Evolutionary conservation across 169 alveolate species (phyloP).

Genomic region (Eimeria falciformis): DNA sequence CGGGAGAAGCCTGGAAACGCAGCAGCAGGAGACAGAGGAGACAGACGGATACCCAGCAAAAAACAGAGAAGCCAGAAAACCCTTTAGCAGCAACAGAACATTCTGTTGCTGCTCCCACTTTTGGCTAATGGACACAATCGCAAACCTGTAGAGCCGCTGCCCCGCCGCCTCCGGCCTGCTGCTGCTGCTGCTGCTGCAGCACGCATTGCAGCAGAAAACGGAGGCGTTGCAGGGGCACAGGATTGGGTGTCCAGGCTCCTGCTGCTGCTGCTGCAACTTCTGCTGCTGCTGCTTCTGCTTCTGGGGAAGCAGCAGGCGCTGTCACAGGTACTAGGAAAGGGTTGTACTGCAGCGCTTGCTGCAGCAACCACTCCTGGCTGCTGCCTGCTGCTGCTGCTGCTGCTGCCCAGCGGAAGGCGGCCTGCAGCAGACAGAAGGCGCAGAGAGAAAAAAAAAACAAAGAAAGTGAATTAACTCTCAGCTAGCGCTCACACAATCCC

Average conservation of each 20-base stretch:
- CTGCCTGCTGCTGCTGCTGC: slow-evolving; percentile 37
- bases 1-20: slow-evolving; percentile 32
- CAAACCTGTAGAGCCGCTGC: slow-evolving; percentile 16
- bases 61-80: neutral
- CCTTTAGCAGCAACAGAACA: neutral
- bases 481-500: too few relatives aligned
- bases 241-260: slow-evolving; percentile 66
- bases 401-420: slow-evolving; percentile 39
- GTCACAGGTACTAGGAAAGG: slow-evolving; percentile 28
- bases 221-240: slow-evolving; percentile 60
- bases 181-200: slow-evolving; percentile 64
- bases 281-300: neutral
- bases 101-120: neutral
- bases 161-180: slow-evolving; percentile 55
- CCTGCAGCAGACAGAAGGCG: slow-evolving; percentile 48
- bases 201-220: slow-evolving; percentile 53
- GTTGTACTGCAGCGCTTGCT: slow-evolving; percentile 58
- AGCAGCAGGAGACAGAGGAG: slow-evolving; percentile 20
- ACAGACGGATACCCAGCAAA: neutral
- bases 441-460: neutral
- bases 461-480: too few relatives aligned
- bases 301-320: neutral
- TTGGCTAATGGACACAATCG: too few relatives aligned
- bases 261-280: slow-evolving; percentile 30
- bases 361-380: slow-evolving; percentile 34